These are phyloP conservation scores for Colletotrichum higginsianum DNA, from an alignment of 2,329 filamentous ascomycete genomes.

Conservation along the genomic window DNA sequence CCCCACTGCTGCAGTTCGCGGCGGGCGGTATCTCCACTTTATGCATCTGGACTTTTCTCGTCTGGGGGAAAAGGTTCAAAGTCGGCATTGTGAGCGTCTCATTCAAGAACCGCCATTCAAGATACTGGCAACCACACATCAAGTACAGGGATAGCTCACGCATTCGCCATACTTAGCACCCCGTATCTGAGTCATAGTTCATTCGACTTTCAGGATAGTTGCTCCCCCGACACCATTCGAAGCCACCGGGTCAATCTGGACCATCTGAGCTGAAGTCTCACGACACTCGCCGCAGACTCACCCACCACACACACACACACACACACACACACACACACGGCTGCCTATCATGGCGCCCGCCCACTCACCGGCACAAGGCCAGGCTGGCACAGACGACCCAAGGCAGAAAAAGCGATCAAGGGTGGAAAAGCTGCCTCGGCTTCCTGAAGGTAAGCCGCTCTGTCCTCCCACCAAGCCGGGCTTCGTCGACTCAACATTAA, in stretches of 20 bases:
- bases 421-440: conserved; percentile 29
- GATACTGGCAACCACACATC: neutral
- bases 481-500: neutral
- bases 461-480: neutral
- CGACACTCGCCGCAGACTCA: neutral
- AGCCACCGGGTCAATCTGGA: neutral
- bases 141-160: neutral
- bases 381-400: conserved; percentile 15
- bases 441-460: conserved; percentile 45
- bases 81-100: neutral
- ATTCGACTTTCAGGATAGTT: too few relatives aligned
- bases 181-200: neutral
- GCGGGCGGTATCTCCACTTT: neutral
- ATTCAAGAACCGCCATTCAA: neutral
- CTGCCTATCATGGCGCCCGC: conserved; percentile 43
- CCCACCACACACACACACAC: neutral
- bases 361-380: conserved; percentile 9
- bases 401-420: conserved; percentile 3
- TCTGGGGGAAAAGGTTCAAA: neutral
- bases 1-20: neutral
- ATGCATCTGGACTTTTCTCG: conserved; percentile 15
- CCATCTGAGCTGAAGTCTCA: neutral
- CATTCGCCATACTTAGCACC: too few relatives aligned
- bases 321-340: neutral
- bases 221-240: neutral